Evolutionary conservation across 371 early-diverging fungal genomes (phyloP).

Genomic region (Umbelopsis sp.): DNA sequence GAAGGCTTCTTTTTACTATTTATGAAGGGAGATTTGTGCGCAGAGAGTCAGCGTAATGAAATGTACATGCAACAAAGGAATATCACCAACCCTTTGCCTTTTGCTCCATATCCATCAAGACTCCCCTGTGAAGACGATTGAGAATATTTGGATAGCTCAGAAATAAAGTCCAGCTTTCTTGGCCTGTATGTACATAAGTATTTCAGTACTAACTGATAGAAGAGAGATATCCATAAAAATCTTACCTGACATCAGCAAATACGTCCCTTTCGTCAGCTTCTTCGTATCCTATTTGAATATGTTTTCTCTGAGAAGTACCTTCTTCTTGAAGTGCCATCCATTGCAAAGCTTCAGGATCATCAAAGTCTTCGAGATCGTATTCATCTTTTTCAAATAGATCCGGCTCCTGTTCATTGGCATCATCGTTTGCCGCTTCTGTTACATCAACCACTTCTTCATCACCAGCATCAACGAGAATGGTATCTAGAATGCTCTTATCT

Average conservation of each 20-base stretch:
- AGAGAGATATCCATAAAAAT: not conserved
- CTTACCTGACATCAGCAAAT: constrained; percentile 6
- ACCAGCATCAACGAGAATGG: not conserved
- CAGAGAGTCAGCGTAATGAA: no score
- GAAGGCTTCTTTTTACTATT: no score
- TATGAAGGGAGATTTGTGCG: no score
- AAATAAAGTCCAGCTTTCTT: constrained; percentile 31
- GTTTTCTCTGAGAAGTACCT: not conserved
- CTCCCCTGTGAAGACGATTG: not conserved
- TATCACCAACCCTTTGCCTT: not conserved
- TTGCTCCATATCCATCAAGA: not conserved
- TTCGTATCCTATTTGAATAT: constrained; percentile 1
- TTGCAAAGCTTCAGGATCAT: constrained; percentile 21
- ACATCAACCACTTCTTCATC: constrained; percentile 15
- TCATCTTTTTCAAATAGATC: constrained; percentile 28
- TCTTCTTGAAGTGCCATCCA: constrained; percentile 17
- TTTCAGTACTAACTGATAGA: not conserved
- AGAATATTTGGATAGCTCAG: constrained; percentile 23
- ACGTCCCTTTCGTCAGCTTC: constrained; percentile 19
- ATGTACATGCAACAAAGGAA: not conserved
- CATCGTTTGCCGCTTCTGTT: constrained; percentile 15
- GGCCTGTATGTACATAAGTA: constrained; percentile 21
- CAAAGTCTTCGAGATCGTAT: constrained; percentile 25
- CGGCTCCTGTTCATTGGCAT: constrained; percentile 15
- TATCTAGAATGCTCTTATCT: not conserved